These are phyloP conservation scores for Nicotiana knightiana DNA, from an alignment of 257 asterid species.

Conservation along the genomic window DNA sequence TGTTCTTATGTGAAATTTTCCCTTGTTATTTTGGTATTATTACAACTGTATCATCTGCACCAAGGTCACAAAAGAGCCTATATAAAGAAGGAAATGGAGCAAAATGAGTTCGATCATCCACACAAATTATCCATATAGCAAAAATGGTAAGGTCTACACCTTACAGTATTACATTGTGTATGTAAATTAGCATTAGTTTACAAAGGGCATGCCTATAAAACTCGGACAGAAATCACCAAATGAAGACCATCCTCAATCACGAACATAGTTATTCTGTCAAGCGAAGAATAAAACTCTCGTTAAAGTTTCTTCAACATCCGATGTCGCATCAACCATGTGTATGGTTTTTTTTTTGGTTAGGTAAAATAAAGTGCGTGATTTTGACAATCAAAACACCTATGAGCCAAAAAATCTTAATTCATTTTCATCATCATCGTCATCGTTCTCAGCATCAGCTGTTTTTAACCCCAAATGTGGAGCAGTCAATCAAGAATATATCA, in stretches of 20 bases:
- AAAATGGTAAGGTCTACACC: conserved; percentile 32
- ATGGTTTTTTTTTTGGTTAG: not conserved
- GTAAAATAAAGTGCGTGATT: conserved; percentile 24
- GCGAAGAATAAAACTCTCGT: conserved; percentile 7
- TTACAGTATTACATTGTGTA: conserved; percentile 26
- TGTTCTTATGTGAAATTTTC: too few species aligned
- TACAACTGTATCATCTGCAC: not conserved
- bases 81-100: not conserved
- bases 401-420: conserved; percentile 30
- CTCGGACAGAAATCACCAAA: conserved; percentile 25
- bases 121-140: conserved; percentile 9
- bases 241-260: conserved; percentile 20
- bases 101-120: not conserved
- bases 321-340: conserved; percentile 13
- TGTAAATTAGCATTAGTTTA: conserved; percentile 34
- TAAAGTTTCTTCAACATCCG: conserved; percentile 14
- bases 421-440: conserved; percentile 30
- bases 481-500: conserved; percentile 12
- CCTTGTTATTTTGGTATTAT: not conserved
- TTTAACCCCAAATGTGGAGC: not conserved
- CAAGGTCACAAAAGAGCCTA: not conserved
- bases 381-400: conserved; percentile 33
- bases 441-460: conserved; percentile 10
- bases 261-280: conserved; percentile 24
- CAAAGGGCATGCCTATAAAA: conserved; percentile 36